Base-by-base conservation (phyloP, 169 alveolate species). In the Eimeria necatrix region DNA sequence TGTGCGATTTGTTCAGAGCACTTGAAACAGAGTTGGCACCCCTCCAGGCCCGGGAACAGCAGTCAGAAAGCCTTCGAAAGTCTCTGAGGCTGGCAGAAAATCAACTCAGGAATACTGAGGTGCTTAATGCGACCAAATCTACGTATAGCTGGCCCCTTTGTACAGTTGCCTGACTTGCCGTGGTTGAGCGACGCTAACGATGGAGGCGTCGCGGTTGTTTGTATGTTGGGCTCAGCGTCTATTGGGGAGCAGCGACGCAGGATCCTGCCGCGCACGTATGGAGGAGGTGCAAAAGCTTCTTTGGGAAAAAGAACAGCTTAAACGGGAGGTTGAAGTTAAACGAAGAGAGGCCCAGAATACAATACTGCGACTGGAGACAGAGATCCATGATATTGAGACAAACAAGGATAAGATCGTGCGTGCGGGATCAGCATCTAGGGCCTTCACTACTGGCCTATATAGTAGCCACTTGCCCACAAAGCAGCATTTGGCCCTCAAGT, bases 321-420 rank as follows among this genome's bases (percentile, higher is more conserved):
- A 56, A 26, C 26, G 70, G 12, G 88, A 68, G 14, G 68, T 76
- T 53, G 22, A 22, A 12, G 48, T 12, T 4, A 90, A 90, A 53
- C 86, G 87, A 9, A 52, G 53, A 46, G 71, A 48, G n/a, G 74
- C 61, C 51, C 52, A 68, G 49, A 51, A 48, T 20, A 74, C 74
- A 6, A 91, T 91, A 0, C n/a, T 48, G 41, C 59, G 26, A 53
- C 88, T 93, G 48, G 73, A 64, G 22, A 53, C 76, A 16, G 81
- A 68, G 85, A 22, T 71, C 26, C 7, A 70, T 89, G 95, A 93
- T 51, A 85, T 94, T 24, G 97, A 94, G 85, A 85, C 78, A 71
- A 93, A 93, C 88, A 86, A 91, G 71, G 89, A 84, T 48, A 92
- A 85, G 56, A 71, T 95, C 70, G 76, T 93, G 91, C 60, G 95